Evolutionary conservation across 2,329 filamentous ascomycete species (phyloP).

Genomic region (Chaetomium sp.): DNA sequence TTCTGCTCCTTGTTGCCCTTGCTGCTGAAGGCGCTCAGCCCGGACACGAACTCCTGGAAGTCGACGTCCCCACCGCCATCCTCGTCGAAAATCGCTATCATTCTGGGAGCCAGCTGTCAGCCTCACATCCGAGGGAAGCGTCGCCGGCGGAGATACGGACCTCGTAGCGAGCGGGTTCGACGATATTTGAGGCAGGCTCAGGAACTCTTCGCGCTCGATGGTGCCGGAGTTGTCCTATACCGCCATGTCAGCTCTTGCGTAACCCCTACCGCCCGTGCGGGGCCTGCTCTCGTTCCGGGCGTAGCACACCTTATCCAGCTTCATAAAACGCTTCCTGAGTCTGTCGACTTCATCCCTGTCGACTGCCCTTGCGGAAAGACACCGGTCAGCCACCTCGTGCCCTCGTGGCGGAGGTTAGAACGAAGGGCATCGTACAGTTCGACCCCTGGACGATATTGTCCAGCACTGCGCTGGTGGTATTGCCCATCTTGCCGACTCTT

Average conservation of each 20-base stretch:
- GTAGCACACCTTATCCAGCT: slow-evolving; percentile 84
- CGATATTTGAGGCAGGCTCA: slow-evolving; percentile 94
- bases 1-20: slow-evolving; percentile 99
- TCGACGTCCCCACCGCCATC: slow-evolving; percentile 97
- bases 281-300: background rate
- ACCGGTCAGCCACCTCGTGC: slow-evolving; percentile 14
- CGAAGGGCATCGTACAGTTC: slow-evolving; percentile 68
- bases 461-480: slow-evolving; percentile 73
- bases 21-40: slow-evolving; percentile 91
- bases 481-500: slow-evolving; percentile 56
- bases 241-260: slow-evolving; percentile 8
- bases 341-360: slow-evolving; percentile 96
- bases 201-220: slow-evolving; percentile 97
- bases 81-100: slow-evolving; percentile 99
- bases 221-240: slow-evolving; percentile 91
- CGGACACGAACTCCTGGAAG: slow-evolving; percentile 97
- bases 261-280: too few relatives aligned
- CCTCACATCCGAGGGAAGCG: background rate
- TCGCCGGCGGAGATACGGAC: slow-evolving; percentile 45
- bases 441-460: slow-evolving; percentile 96
- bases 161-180: slow-evolving; percentile 96
- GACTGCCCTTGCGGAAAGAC: slow-evolving; percentile 57
- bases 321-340: slow-evolving; percentile 97
- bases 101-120: slow-evolving; percentile 53
- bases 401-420: background rate